A percentile compares a stretch with the other conserved stretches of the same genome.
Evolutionary conservation across 1,284 basidiomycete species (phyloP).

Genomic region (Apiotrichum domesticum): DNA sequence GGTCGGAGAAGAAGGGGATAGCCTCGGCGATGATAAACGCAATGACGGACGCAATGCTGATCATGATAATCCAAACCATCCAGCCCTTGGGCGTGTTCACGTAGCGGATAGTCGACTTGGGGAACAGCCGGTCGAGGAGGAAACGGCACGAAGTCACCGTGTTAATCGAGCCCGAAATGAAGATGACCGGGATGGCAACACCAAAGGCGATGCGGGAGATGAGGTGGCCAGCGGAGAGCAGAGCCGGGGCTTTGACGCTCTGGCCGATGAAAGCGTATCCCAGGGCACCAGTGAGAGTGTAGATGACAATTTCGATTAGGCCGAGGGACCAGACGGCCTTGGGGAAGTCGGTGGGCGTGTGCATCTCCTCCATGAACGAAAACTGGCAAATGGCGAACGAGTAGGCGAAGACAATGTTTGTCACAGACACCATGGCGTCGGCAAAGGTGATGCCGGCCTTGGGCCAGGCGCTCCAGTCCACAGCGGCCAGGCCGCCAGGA

Average conservation of each 20-base stretch:
- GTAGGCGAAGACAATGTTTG: slow-evolving; percentile 33
- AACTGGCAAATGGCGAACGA: slow-evolving; percentile 20
- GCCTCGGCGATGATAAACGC: slow-evolving; percentile 18
- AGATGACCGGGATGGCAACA: slow-evolving; percentile 16
- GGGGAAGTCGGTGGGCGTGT: slow-evolving; percentile 19
- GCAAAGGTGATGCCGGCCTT: slow-evolving; percentile 24
- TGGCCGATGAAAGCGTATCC: slow-evolving; percentile 15
- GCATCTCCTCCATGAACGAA: slow-evolving; percentile 20
- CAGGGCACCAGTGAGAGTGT: slow-evolving; percentile 30
- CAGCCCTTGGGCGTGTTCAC: slow-evolving; percentile 35
- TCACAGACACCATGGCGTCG: slow-evolving; percentile 31
- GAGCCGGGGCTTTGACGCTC: slow-evolving; percentile 7
- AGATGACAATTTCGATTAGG: slow-evolving; percentile 20
- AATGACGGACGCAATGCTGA: slow-evolving; percentile 2
- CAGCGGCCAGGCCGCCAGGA: slow-evolving; percentile 22
- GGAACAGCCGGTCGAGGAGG: slow-evolving; percentile 10
- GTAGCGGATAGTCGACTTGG: slow-evolving; percentile 23
- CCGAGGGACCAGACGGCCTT: slow-evolving; percentile 33
- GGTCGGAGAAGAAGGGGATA: slow-evolving; percentile 36
- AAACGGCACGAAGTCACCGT: slow-evolving; percentile 9
- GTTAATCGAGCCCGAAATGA: slow-evolving; percentile 16
- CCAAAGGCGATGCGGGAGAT: slow-evolving; percentile 14
- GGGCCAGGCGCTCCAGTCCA: slow-evolving; percentile 27
- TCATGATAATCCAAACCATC: slow-evolving; percentile 50
- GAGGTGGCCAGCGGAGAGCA: slow-evolving; percentile 10